These are phyloP conservation scores for Fusarium foetens DNA, from an alignment of 2,329 filamentous ascomycete genomes.

Conservation along the genomic window DNA sequence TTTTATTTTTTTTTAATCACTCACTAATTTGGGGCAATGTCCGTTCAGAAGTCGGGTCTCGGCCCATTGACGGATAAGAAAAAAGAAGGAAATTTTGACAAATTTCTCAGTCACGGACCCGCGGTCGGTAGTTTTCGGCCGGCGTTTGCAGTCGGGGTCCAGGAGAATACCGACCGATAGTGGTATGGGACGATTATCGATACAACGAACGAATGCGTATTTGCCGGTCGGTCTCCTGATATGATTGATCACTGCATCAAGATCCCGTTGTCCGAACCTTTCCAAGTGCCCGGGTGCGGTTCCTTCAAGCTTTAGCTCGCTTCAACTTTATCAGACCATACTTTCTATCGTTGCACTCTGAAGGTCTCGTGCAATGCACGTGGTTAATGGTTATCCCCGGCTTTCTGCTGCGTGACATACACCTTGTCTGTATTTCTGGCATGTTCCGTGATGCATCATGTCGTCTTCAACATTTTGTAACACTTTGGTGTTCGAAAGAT, in stretches of 20 bases:
- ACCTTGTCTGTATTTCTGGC: slow-evolving; percentile 1
- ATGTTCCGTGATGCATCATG: not conserved
- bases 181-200: slow-evolving; percentile 29
- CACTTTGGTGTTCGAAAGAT: not conserved
- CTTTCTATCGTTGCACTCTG: not conserved
- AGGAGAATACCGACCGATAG: slow-evolving; percentile 13
- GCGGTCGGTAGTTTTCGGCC: slow-evolving; percentile 42
- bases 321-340: not conserved
- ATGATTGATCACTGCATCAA: not conserved
- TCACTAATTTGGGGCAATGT: slow-evolving; percentile 12
- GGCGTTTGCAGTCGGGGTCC: slow-evolving; percentile 27
- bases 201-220: slow-evolving; percentile 9
- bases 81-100: not conserved
- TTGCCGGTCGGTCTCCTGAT: slow-evolving; percentile 36
- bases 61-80: not conserved
- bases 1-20: slow-evolving; percentile 17
- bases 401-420: slow-evolving; percentile 24
- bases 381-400: not conserved
- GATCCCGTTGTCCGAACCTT: slow-evolving; percentile 26
- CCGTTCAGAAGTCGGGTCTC: not conserved
- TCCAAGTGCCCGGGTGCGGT: slow-evolving; percentile 8
- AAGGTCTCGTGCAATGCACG: slow-evolving; percentile 13
- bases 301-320: slow-evolving; percentile 1
- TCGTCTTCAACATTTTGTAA: not conserved
- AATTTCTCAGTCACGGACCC: slow-evolving; percentile 16